These are phyloP conservation scores for Astrocystis sublimbata DNA, from an alignment of 495 filamentous ascomycete genomes.

Conservation along the genomic window DNA sequence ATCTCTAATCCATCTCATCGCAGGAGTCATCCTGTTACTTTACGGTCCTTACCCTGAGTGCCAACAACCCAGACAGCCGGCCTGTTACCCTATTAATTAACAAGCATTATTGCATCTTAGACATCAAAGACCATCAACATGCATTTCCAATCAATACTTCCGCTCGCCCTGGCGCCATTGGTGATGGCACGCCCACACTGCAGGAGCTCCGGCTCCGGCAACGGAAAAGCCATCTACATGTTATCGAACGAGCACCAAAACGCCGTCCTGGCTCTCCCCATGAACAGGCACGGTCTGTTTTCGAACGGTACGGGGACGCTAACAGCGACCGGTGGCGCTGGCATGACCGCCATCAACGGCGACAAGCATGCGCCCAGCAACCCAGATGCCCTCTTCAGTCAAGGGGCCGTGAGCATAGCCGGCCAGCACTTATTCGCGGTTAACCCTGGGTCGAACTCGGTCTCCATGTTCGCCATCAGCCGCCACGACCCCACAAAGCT, in stretches of 20 bases:
- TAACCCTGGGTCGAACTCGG: conserved; percentile 61
- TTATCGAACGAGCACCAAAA: conserved; percentile 52
- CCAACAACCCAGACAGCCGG: conserved; percentile 3
- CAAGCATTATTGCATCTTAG: not conserved
- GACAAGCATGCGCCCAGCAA: conserved; percentile 35
- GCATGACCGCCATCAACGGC: conserved; percentile 35
- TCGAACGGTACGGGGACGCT: conserved; percentile 39
- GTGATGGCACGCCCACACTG: conserved; percentile 5
- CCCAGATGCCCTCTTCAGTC: conserved; percentile 55
- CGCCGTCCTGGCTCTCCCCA: conserved; percentile 47
- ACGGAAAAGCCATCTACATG: conserved; percentile 53
- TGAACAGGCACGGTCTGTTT: conserved; percentile 41
- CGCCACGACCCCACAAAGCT: conserved; percentile 46
- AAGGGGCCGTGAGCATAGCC: conserved; percentile 50
- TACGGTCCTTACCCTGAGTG: not conserved
- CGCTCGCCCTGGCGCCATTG: conserved; percentile 6
- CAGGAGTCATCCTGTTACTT: too few relatives aligned
- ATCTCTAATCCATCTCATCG: not conserved
- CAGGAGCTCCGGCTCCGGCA: not conserved
- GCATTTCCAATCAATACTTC: conserved; percentile 2
- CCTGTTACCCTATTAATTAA: not conserved
- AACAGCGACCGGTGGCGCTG: conserved; percentile 42
- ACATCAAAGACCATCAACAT: not conserved
- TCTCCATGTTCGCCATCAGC: conserved; percentile 56
- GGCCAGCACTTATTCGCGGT: conserved; percentile 57